Conservation (phyloP, 306 rosid genomes). For the Quercus alba region DNA sequence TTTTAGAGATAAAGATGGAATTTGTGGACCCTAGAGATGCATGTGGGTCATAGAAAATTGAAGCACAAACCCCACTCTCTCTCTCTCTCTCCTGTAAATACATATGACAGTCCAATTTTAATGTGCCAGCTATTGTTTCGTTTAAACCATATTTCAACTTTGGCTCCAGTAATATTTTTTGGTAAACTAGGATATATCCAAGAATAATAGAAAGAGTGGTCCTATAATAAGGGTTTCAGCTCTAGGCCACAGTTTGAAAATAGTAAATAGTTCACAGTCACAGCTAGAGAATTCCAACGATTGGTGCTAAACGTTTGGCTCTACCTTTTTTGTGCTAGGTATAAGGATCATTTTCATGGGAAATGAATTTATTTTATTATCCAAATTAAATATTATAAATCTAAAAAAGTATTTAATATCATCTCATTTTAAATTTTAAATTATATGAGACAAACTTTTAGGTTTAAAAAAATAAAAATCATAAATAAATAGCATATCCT, state of each 20-base stretch:
- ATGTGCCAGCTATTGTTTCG: conserved; percentile 37
- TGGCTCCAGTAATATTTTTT: background rate
- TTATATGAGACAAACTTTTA: no score
- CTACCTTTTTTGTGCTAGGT: no score
- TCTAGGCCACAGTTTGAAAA: background rate
- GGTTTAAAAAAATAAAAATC: background rate
- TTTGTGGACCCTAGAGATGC: conserved; percentile 51
- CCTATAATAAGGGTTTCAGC: background rate
- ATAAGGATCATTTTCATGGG: no score
- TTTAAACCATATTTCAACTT: background rate
- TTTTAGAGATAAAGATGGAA: conserved; percentile 39
- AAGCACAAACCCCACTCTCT: conserved; percentile 20
- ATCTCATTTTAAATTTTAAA: no score
- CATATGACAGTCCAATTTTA: conserved; percentile 30
- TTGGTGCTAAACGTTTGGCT: background rate
- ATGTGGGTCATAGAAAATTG: conserved; percentile 73
- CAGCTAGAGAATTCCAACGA: background rate
- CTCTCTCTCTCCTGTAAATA: background rate
- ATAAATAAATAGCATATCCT: background rate
- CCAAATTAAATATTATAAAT: no score
- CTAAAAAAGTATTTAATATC: no score
- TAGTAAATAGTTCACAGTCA: background rate
- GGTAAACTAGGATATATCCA: background rate
- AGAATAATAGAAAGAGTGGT: background rate
- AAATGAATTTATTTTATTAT: no score